Evolutionary conservation across 2,329 filamentous ascomycete species (phyloP).

Genomic region (Balansia obtecta): DNA sequence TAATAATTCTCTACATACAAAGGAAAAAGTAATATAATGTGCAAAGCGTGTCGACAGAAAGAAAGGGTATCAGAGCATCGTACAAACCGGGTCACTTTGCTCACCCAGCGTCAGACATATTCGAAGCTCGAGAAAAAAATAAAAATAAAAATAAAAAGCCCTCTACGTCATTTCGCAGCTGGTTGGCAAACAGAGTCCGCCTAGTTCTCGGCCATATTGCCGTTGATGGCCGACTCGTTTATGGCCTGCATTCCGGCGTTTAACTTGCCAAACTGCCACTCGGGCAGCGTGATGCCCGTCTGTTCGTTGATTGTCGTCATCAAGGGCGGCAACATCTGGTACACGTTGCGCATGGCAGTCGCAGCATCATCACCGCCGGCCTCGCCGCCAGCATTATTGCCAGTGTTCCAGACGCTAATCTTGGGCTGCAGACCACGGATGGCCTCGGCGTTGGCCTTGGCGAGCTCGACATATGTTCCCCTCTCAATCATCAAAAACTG

Average conservation of each 20-base stretch:
- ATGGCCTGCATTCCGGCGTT: constrained; percentile 23
- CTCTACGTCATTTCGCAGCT: no score
- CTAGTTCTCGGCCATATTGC: neutral
- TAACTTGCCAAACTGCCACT: constrained; percentile 54
- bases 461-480: constrained; percentile 65
- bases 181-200: no score
- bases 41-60: neutral
- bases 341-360: constrained; percentile 57
- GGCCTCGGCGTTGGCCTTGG: constrained; percentile 64
- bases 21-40: neutral
- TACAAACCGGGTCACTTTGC: neutral
- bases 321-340: constrained; percentile 72
- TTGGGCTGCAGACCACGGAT: constrained; percentile 72
- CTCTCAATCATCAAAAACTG: constrained; percentile 84
- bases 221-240: constrained; percentile 10
- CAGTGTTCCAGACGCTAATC: constrained; percentile 86
- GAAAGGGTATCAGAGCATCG: neutral
- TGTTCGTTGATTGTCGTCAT: constrained; percentile 81
- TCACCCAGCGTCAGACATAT: no score
- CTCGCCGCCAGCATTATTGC: constrained; percentile 31
- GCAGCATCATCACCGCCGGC: constrained; percentile 44
- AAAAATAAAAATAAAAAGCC: no score
- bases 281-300: constrained; percentile 69
- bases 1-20: neutral
- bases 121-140: no score